These are phyloP conservation scores for Mallotus japonicus DNA, from an alignment of 441 rosid species.

Conservation along the genomic window DNA sequence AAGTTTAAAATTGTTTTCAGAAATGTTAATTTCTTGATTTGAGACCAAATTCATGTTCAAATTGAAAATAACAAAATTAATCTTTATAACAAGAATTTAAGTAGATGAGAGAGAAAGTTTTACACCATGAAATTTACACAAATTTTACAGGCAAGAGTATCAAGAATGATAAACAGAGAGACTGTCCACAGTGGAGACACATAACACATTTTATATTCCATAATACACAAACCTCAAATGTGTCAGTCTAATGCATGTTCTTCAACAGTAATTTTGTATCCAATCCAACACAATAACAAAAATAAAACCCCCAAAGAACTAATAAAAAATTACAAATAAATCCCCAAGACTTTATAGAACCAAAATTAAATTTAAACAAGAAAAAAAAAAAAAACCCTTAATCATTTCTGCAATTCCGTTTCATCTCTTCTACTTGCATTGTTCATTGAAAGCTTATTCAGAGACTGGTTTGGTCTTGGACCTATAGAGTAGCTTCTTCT, in stretches of 20 bases:
- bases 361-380: constrained; percentile 28
- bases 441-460: constrained; percentile 31
- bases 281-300: constrained; percentile 28
- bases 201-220: constrained; percentile 5
- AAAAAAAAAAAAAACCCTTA: constrained; percentile 18
- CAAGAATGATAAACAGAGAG: constrained; percentile 23
- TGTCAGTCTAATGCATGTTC: constrained; percentile 3
- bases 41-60: not conserved
- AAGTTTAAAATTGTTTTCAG: too few relatives aligned
- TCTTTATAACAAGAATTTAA: not conserved
- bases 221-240: constrained; percentile 6
- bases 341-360: constrained; percentile 33
- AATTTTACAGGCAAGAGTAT: constrained; percentile 36
- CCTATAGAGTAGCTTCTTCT: constrained; percentile 88
- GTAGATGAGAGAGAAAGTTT: not conserved
- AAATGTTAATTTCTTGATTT: too few relatives aligned
- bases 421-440: not conserved
- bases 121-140: constrained; percentile 41
- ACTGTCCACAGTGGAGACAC: constrained; percentile 30
- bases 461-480: constrained; percentile 55
- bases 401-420: constrained; percentile 19
- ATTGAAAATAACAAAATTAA: not conserved
- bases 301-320: constrained; percentile 27
- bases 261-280: constrained; percentile 10
- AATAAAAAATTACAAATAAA: constrained; percentile 32